Percentiles rank a stretch among this genome's conserved stretches.
phyloP scores from a whole-genome alignment of 2,329 filamentous ascomycete genomes.

The Trichophyton equinum region DNA sequence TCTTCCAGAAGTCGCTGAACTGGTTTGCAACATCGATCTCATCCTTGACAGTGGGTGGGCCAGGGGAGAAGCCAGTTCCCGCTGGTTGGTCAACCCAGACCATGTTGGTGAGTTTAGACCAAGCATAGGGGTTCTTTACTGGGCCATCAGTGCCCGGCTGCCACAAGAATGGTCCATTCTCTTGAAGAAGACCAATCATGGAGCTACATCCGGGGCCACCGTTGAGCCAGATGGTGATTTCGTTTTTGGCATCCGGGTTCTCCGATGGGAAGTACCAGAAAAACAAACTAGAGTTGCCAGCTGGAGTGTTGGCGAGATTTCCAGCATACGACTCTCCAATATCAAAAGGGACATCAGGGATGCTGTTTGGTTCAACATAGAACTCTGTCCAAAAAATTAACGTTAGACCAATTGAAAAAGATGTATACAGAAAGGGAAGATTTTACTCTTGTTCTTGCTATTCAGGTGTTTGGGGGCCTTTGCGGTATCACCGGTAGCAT shows the following conservation, averaged over 20 bases:
- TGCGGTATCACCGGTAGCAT: neutral
- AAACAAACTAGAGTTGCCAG: slow-evolving; percentile 36
- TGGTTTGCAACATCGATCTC: slow-evolving; percentile 56
- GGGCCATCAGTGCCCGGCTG: slow-evolving; percentile 53
- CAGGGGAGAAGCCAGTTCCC: slow-evolving; percentile 56
- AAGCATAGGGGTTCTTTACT: slow-evolving; percentile 55
- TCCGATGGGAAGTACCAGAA: slow-evolving; percentile 40
- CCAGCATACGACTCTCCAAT: slow-evolving; percentile 41
- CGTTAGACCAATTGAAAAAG: neutral
- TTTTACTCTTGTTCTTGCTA: neutral
- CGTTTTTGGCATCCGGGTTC: slow-evolving; percentile 33
- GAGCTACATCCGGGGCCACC: slow-evolving; percentile 46
- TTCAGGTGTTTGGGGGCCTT: neutral
- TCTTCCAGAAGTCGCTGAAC: slow-evolving; percentile 67
- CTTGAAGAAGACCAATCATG: slow-evolving; percentile 56
- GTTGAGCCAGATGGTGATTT: slow-evolving; percentile 36
- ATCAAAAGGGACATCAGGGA: slow-evolving; percentile 59
- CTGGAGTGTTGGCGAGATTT: slow-evolving; percentile 41
- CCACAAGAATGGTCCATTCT: slow-evolving; percentile 64
- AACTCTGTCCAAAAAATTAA: slow-evolving; percentile 37
- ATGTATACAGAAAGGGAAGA: neutral
- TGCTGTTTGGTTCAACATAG: slow-evolving; percentile 48
- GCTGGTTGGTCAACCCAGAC: slow-evolving; percentile 58
- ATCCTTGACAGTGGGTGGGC: slow-evolving; percentile 49
- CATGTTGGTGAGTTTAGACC: slow-evolving; percentile 63